Base-by-base conservation (phyloP, 2,329 filamentous ascomycete genomes). In the Hymenotorrendiella dingleyae region DNA sequence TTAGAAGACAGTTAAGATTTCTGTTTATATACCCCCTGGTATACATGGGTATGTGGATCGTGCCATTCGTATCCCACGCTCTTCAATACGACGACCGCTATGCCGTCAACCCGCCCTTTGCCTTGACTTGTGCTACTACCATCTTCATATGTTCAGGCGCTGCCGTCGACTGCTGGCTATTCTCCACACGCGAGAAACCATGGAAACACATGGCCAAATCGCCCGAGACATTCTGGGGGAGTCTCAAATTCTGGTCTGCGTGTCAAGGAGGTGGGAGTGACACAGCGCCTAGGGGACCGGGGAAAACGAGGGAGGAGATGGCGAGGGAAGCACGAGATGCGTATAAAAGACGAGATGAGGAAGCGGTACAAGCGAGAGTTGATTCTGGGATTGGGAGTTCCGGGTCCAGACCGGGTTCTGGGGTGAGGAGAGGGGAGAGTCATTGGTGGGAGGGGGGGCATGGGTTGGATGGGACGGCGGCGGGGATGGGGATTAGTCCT, bases 11-110 rank as follows among this genome's bases (percentile, higher is more conserved):
- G 55, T 70, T 89, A 2, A 76, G 82, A 23, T 73, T 84, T 22
- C 70, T 89, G 14, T 87, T 90, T 63, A 78, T 88, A 36, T 91
- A 91, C 59, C 86, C 86, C 0, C 59, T 82, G 14, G 73, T 84
- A 4, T 90, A 91, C 62, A 70, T 85, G 16, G 62, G 77, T 4
- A 76, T 86, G 51, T 91, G 86, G 86, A 64, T 84, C 3, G 64
- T 85, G 6, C 85, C 86, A 0, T 86, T 89, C 53, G 65, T 81
- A 2, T 70, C 70, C 2, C 82, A 89, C 59, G 69, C 79, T 37
- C 63, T 80, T 37, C 71, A 70, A 40, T 84, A 80, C 62, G 68
- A 70, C 48, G 67, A 79, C 36, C 56, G 64, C 37, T 75, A 67
- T 42, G 72, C 68, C 6, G 50, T 59, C 12, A 60, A 74, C 36